These are phyloP conservation scores for Phalaenopsis aphrodite DNA, from an alignment of 106 monocot genomes.

Conservation along the genomic window DNA sequence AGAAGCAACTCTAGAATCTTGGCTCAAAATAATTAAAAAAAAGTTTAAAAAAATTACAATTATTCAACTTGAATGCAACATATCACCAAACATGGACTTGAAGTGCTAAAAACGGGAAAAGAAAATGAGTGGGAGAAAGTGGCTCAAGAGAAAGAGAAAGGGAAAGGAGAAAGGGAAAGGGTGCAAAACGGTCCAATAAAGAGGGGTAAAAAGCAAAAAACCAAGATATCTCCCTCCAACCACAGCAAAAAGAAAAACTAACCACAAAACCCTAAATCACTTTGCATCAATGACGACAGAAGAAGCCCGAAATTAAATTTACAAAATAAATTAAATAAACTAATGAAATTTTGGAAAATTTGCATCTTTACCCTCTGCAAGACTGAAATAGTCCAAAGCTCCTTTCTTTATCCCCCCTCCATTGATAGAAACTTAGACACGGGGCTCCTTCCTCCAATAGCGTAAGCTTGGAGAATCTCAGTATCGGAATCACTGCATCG, in stretches of 20 bases:
- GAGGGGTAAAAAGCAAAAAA: background rate
- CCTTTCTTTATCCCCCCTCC: too few relatives aligned
- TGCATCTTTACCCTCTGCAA: too few relatives aligned
- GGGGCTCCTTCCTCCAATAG: too few relatives aligned
- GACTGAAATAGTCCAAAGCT: too few relatives aligned
- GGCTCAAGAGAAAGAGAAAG: background rate
- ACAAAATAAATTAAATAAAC: too few relatives aligned
- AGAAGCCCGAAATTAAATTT: background rate
- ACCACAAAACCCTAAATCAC: background rate
- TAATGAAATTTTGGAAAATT: too few relatives aligned
- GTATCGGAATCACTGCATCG: too few relatives aligned
- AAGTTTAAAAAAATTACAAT: background rate
- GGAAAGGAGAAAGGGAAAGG: background rate
- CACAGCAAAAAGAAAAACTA: conserved; percentile 1
- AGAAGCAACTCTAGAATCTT: too few relatives aligned
- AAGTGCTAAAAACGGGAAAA: background rate
- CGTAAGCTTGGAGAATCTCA: too few relatives aligned
- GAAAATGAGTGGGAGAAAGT: background rate
- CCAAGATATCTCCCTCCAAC: background rate
- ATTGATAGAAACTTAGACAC: too few relatives aligned
- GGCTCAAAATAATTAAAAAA: background rate
- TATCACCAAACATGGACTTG: background rate
- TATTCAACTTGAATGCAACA: background rate
- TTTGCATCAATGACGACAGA: background rate
- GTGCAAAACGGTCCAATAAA: background rate